These are phyloP conservation scores for Antrodiella citrinella DNA, from an alignment of 768 basidiomycete genomes.

Conservation along the genomic window DNA sequence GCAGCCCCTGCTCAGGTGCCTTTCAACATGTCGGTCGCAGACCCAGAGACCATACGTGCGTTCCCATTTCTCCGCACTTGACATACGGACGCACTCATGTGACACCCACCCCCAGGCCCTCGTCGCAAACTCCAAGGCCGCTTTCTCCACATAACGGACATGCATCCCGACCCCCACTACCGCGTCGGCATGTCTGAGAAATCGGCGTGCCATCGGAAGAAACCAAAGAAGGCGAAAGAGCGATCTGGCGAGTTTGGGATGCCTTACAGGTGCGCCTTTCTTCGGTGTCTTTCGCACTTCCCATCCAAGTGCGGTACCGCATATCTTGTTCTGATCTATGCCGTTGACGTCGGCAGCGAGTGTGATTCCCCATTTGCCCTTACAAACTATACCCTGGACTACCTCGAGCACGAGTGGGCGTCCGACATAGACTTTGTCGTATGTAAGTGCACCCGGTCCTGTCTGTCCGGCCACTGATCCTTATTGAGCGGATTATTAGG, in stretches of 20 bases:
- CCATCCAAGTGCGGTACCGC: background rate
- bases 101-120: conserved; percentile 5
- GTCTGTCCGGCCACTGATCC: conserved; percentile 1
- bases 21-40: conserved; percentile 21
- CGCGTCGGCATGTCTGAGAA: conserved; percentile 37
- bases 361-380: conserved; percentile 79
- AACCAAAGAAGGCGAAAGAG: conserved; percentile 45
- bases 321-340: background rate
- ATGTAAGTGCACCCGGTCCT: conserved; percentile 36
- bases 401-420: conserved; percentile 71
- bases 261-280: conserved; percentile 50
- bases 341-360: conserved; percentile 38
- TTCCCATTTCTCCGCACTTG: background rate
- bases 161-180: conserved; percentile 77
- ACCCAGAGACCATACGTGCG: background rate
- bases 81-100: background rate
- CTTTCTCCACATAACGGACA: conserved; percentile 78
- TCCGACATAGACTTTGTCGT: conserved; percentile 86
- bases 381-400: conserved; percentile 79
- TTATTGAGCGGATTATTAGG: conserved; percentile 29
- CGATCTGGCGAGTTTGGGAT: conserved; percentile 57
- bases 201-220: conserved; percentile 61
- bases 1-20: conserved; percentile 35
- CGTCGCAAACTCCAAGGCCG: conserved; percentile 52
- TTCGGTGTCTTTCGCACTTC: background rate